phyloP scores from a whole-genome alignment of 352 stramenopile genomes.

The Pythium plurisporium region DNA sequence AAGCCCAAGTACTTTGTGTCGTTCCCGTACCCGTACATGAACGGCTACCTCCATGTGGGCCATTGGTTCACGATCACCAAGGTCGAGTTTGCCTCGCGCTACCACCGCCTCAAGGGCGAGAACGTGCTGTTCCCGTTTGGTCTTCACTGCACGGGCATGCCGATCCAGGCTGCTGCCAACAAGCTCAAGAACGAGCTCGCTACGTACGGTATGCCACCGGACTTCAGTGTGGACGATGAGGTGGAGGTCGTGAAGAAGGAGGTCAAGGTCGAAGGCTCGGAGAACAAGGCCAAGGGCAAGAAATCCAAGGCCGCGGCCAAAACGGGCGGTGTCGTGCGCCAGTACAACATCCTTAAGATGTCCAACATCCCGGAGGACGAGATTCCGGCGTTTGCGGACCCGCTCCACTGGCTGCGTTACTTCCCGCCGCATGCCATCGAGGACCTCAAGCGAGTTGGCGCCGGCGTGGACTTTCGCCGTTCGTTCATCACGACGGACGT shows the following conservation, averaged over 20 bases:
- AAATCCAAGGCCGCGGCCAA: conserved; percentile 99
- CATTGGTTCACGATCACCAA: conserved; percentile 98
- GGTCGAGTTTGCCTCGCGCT: conserved; percentile 91
- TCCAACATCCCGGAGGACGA: conserved; percentile 88
- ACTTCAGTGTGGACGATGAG: conserved; percentile 86
- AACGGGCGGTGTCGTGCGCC: conserved; percentile 94
- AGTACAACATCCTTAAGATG: conserved; percentile 99
- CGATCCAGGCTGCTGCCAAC: conserved; percentile 99
- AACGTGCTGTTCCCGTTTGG: conserved; percentile 99
- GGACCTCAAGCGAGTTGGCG: conserved; percentile 98
- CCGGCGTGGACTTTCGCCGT: conserved; percentile 96
- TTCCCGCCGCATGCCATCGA: conserved; percentile 96
- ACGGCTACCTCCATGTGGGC: conserved; percentile 98
- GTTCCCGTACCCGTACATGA: conserved; percentile 99
- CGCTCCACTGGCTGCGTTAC: conserved; percentile 97
- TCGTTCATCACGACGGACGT: conserved; percentile 99
- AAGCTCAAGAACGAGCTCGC: conserved; percentile 98
- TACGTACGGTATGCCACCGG: conserved; percentile 90
- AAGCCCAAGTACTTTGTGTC: conserved; percentile 98
- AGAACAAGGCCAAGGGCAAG: conserved; percentile 91
- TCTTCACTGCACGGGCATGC: conserved; percentile 99
- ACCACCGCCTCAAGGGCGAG: conserved; percentile 97
- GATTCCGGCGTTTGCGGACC: conserved; percentile 97
- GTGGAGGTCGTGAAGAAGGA: conserved; percentile 36
- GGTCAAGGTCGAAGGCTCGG: conserved; percentile 72